Evolutionary conservation across 2,329 filamentous ascomycete species (phyloP).

Genomic region (Dendryphion nanum): DNA sequence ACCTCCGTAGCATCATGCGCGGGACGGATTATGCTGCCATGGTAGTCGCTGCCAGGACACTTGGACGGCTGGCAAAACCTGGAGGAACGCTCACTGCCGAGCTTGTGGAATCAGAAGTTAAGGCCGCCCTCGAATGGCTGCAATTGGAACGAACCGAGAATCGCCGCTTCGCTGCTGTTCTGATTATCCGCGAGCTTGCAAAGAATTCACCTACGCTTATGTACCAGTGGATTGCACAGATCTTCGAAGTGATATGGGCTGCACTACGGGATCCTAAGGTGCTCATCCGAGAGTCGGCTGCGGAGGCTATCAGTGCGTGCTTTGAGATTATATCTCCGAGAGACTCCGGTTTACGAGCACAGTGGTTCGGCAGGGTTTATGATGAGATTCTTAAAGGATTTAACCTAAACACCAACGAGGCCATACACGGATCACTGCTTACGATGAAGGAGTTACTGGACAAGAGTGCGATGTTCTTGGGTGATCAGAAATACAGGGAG

Average conservation of each 20-base stretch:
- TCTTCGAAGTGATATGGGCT: slow-evolving; percentile 96
- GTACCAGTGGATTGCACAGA: slow-evolving; percentile 91
- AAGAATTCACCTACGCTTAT: slow-evolving; percentile 92
- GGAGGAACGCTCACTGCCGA: slow-evolving; percentile 93
- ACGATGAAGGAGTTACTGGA: slow-evolving; percentile 90
- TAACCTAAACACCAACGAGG: slow-evolving; percentile 74
- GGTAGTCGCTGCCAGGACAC: slow-evolving; percentile 81
- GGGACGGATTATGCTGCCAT: slow-evolving; percentile 91
- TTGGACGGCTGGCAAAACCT: slow-evolving; percentile 87
- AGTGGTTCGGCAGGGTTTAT: slow-evolving; percentile 90
- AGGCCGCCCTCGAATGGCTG: slow-evolving; percentile 93
- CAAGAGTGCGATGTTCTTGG: slow-evolving; percentile 99
- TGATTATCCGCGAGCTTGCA: slow-evolving; percentile 86
- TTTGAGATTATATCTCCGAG: slow-evolving; percentile 94
- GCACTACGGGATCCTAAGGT: slow-evolving; percentile 86
- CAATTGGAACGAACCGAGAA: slow-evolving; percentile 94
- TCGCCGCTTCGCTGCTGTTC: slow-evolving; percentile 85
- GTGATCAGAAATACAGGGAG: slow-evolving; percentile 80
- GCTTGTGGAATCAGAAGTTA: slow-evolving; percentile 93
- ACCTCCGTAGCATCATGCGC: slow-evolving; percentile 80
- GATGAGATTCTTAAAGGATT: slow-evolving; percentile 80
- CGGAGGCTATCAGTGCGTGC: slow-evolving; percentile 89
- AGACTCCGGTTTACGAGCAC: slow-evolving; percentile 81
- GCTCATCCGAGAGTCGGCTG: slow-evolving; percentile 86
- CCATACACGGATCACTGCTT: slow-evolving; percentile 88